These are phyloP conservation scores for Rhizopogon vesiculosus DNA, from an alignment of 768 basidiomycete species.

Conservation along the genomic window DNA sequence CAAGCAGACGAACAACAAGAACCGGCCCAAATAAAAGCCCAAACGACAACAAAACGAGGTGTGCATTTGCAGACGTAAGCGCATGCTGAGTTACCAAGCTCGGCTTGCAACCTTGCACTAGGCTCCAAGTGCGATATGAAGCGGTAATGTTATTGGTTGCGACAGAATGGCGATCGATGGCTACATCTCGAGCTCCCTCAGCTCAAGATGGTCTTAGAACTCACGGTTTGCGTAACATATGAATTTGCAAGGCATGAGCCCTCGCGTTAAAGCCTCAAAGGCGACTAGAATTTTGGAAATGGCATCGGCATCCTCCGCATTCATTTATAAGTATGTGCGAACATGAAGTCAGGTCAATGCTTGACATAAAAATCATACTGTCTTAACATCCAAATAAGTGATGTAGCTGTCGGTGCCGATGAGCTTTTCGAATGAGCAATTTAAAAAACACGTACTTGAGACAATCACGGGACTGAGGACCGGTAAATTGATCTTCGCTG, in stretches of 20 bases:
- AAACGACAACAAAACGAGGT: too few relatives aligned
- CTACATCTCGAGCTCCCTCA: background rate
- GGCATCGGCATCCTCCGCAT: background rate
- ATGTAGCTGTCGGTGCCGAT: slow-evolving; percentile 41
- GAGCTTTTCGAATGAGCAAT: slow-evolving; percentile 1
- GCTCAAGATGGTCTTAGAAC: background rate
- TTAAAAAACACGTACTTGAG: slow-evolving; percentile 56
- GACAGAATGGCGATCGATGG: too few relatives aligned
- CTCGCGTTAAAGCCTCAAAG: background rate
- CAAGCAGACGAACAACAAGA: too few relatives aligned
- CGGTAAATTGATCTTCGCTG: slow-evolving; percentile 56
- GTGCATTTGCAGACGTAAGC: too few relatives aligned
- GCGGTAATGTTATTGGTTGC: too few relatives aligned
- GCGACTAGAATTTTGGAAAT: background rate
- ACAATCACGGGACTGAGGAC: slow-evolving; percentile 77
- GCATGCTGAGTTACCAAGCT: too few relatives aligned
- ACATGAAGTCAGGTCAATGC: slow-evolving; percentile 11
- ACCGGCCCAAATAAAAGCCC: too few relatives aligned
- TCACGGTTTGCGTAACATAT: background rate
- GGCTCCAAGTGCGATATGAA: too few relatives aligned
- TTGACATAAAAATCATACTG: slow-evolving; percentile 81
- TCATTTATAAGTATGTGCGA: background rate
- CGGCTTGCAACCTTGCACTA: too few relatives aligned
- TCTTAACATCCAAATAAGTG: slow-evolving; percentile 80
- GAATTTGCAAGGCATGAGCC: background rate